These are phyloP conservation scores for Acacia acuminata DNA, from an alignment of 306 rosid species.

Conservation along the genomic window DNA sequence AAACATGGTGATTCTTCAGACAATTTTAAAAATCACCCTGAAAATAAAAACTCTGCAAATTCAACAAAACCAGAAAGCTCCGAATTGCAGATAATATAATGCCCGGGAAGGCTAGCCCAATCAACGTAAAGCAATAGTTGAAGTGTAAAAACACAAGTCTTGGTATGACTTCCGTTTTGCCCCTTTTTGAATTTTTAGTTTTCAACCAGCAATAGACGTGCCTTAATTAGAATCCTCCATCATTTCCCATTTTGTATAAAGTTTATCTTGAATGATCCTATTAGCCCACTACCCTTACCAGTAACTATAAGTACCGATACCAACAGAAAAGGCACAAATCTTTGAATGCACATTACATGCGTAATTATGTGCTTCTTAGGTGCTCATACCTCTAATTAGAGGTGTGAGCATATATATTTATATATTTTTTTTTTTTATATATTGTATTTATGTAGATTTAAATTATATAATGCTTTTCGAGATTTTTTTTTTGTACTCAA, in stretches of 20 bases:
- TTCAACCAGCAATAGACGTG: not conserved
- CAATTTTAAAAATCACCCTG: slow-evolving; percentile 43
- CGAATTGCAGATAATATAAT: slow-evolving; percentile 2
- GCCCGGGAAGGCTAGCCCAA: slow-evolving; percentile 3
- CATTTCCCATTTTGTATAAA: not conserved
- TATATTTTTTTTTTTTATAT: no score
- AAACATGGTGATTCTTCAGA: slow-evolving; percentile 56
- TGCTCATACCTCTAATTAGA: no score
- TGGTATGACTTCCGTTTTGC: not conserved
- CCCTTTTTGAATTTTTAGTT: not conserved
- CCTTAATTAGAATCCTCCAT: not conserved
- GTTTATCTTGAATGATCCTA: slow-evolving; percentile 2
- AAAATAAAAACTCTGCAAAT: slow-evolving; percentile 43
- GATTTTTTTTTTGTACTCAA: no score
- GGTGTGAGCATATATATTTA: no score
- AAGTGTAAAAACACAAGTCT: slow-evolving; percentile 1
- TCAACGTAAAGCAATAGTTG: not conserved
- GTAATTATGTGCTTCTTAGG: no score
- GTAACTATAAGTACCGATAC: not conserved
- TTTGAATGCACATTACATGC: no score
- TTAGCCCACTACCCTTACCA: slow-evolving; percentile 8
- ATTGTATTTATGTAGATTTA: no score
- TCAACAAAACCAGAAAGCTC: slow-evolving; percentile 39
- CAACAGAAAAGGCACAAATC: not conserved
- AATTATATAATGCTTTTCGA: no score